Conservation (phyloP, 148 eudicot species). For the Fagopyrum esculentum region DNA sequence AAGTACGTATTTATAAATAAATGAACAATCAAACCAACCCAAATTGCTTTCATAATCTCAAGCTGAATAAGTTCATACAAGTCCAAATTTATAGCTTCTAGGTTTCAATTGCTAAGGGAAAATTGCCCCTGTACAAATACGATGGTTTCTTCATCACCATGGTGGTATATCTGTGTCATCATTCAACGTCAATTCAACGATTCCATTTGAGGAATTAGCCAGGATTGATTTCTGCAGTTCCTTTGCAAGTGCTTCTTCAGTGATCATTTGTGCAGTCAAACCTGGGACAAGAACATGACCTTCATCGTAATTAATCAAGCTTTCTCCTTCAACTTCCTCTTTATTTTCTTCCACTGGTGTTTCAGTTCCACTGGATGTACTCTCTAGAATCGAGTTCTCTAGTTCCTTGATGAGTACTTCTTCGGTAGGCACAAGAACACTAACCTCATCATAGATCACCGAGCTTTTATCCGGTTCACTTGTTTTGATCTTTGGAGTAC, state of each 20-base stretch:
- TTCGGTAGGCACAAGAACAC: no score
- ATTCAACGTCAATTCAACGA: background rate
- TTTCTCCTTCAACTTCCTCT: background rate
- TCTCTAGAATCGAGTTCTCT: background rate
- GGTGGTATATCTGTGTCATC: background rate
- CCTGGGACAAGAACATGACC: slow-evolving; percentile 27
- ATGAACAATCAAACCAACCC: no score
- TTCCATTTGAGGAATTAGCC: background rate
- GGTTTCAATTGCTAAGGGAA: background rate
- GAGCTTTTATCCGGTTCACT: no score
- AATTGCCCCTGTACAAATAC: background rate
- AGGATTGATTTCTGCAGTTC: background rate
- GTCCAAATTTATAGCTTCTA: background rate
- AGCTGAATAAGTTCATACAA: background rate
- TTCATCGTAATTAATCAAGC: slow-evolving; percentile 15
- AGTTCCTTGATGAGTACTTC: background rate
- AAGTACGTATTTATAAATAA: no score
- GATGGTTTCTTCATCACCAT: background rate
- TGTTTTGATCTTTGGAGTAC: no score
- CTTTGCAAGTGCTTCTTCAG: slow-evolving; percentile 10
- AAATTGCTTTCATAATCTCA: no score
- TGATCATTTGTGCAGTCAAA: slow-evolving; percentile 11
- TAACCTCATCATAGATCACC: no score
- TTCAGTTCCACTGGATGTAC: background rate
- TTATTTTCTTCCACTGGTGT: background rate